These are phyloP conservation scores for Sordariomycetes sp. DNA, from an alignment of 2,329 filamentous ascomycete genomes.

Conservation along the genomic window DNA sequence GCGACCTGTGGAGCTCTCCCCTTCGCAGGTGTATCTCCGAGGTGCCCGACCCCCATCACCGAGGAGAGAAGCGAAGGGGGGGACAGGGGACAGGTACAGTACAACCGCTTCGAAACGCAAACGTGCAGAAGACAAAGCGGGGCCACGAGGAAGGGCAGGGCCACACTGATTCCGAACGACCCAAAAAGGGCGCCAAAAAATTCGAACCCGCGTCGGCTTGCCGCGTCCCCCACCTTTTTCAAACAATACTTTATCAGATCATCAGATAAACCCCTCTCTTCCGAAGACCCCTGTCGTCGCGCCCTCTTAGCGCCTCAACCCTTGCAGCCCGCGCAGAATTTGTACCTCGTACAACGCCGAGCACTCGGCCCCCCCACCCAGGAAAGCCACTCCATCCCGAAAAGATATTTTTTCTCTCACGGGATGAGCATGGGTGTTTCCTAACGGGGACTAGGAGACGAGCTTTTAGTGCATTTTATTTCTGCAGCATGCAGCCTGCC, in stretches of 20 bases:
- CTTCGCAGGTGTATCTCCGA: not conserved
- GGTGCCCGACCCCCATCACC: not conserved
- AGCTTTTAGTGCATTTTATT: no score
- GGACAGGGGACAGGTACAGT: not conserved
- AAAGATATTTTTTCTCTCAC: no score
- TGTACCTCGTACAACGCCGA: not conserved
- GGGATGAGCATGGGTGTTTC: no score
- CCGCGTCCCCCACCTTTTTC: not conserved
- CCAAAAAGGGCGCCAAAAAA: not conserved
- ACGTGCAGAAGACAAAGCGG: not conserved
- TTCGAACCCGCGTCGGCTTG: not conserved
- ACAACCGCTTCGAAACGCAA: not conserved
- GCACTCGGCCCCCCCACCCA: no score
- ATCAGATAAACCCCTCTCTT: slow-evolving; percentile 35
- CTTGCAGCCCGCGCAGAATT: not conserved
- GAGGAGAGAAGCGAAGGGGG: not conserved
- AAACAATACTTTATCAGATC: slow-evolving; percentile 38
- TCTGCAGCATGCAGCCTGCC: no score
- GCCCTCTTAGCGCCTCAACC: not conserved
- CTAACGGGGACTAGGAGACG: no score
- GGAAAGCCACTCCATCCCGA: no score
- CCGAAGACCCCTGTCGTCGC: slow-evolving; percentile 2
- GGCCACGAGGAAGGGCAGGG: no score
- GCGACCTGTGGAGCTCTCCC: not conserved
- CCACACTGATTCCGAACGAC: no score